Conservation (phyloP, 140 eudicot genomes). For the Stevia rebaudiana region DNA sequence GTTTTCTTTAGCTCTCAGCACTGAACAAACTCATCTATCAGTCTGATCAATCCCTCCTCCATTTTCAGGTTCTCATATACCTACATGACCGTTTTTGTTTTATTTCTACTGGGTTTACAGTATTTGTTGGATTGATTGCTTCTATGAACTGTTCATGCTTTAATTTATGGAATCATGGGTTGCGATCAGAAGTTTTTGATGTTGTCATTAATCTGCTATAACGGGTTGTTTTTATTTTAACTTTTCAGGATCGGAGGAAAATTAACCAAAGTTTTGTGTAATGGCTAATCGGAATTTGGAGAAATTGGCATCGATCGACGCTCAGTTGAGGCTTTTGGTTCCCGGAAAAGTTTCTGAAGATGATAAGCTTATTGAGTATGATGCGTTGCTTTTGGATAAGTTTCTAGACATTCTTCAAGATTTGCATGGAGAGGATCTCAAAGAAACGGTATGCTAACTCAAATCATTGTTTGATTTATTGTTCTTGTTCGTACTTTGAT, state of each 20-base stretch:
- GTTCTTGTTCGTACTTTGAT: not conserved
- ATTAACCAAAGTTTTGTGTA: not conserved
- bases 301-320: conserved; percentile 92
- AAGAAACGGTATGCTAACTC: conserved; percentile 61
- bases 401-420: conserved; percentile 95
- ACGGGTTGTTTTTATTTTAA: not conserved
- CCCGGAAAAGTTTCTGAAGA: conserved; percentile 90
- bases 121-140: not conserved
- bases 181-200: not conserved
- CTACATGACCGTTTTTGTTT: not conserved
- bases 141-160: not conserved
- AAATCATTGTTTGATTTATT: not conserved
- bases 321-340: conserved; percentile 83
- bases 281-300: conserved; percentile 74
- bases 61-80: not conserved
- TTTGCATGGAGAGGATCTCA: conserved; percentile 89
- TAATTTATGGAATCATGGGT: not conserved
- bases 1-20: conserved; percentile 9
- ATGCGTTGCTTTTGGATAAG: conserved; percentile 86
- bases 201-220: not conserved
- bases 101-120: not conserved
- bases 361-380: conserved; percentile 93
- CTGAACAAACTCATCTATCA: conserved; percentile 4
- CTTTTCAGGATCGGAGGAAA: conserved; percentile 18
- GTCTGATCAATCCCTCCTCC: not conserved